These are phyloP conservation scores for Calycina herbarum DNA, from an alignment of 2,329 filamentous ascomycete genomes.

Conservation along the genomic window DNA sequence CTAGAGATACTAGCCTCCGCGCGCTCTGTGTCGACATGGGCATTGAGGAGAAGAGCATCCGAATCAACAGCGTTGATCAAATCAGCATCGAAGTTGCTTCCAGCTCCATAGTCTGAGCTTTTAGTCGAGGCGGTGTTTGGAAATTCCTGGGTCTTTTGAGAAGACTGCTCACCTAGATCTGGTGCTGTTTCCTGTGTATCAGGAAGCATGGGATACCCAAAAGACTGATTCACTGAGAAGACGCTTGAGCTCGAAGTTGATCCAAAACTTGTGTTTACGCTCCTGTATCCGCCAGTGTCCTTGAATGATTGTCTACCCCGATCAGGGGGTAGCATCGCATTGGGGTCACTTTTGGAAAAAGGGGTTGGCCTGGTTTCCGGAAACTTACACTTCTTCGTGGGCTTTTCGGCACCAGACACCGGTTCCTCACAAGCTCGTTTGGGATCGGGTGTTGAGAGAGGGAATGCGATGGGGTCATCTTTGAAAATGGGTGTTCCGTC, in stretches of 20 bases:
- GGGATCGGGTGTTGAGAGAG: not conserved
- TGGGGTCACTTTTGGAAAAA: not conserved
- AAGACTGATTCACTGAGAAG: constrained; percentile 21
- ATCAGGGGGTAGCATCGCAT: constrained; percentile 11
- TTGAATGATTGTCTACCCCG: not conserved
- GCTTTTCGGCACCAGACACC: not conserved
- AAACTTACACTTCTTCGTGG: constrained; percentile 6
- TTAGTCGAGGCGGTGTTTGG: not conserved
- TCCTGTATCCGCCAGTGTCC: constrained; percentile 7
- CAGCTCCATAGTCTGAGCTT: constrained; percentile 27
- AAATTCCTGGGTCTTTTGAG: not conserved
- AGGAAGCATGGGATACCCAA: constrained; percentile 2
- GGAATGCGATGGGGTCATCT: constrained; percentile 11
- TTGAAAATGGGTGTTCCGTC: not conserved
- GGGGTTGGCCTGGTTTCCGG: not conserved
- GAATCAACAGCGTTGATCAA: constrained; percentile 18
- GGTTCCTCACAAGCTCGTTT: constrained; percentile 7
- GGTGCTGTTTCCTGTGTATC: constrained; percentile 22
- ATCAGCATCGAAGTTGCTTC: constrained; percentile 28
- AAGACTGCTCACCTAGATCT: constrained; percentile 1
- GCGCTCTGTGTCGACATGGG: constrained; percentile 5
- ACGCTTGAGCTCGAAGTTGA: constrained; percentile 20
- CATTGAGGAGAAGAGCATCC: constrained; percentile 1
- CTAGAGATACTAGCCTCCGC: constrained; percentile 22
- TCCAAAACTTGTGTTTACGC: constrained; percentile 25